These are phyloP conservation scores for Mycena amicta DNA, from an alignment of 768 basidiomycete genomes.

Conservation along the genomic window DNA sequence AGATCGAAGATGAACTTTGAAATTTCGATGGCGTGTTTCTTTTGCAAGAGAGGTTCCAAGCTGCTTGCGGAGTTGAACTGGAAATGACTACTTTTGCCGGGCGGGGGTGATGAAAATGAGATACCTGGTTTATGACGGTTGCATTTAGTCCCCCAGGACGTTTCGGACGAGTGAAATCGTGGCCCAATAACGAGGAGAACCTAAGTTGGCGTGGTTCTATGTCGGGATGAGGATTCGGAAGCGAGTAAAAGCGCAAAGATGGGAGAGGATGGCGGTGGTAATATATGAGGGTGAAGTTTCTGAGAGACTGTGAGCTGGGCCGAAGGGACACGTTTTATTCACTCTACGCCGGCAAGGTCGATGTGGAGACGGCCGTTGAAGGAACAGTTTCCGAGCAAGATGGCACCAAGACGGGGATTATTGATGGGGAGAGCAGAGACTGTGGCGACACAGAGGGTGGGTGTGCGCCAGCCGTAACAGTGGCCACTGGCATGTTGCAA, in stretches of 20 bases:
- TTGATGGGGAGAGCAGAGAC: constrained; percentile 34
- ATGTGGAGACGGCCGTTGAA: constrained; percentile 25
- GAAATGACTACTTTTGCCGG: background rate
- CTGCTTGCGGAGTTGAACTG: constrained; percentile 50
- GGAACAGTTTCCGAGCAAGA: constrained; percentile 36
- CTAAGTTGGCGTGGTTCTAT: constrained; percentile 22
- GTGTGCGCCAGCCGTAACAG: constrained; percentile 60
- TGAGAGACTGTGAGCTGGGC: constrained; percentile 7
- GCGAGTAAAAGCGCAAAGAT: constrained; percentile 66
- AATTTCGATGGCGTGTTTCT: constrained; percentile 20
- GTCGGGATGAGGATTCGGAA: constrained; percentile 42
- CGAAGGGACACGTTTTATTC: constrained; percentile 12
- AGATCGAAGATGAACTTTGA: constrained; percentile 16
- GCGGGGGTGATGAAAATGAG: background rate
- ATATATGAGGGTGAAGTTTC: constrained; percentile 40
- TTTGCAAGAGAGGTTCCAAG: constrained; percentile 30
- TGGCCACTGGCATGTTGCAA: constrained; percentile 43
- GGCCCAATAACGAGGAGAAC: constrained; percentile 33
- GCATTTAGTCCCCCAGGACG: constrained; percentile 34
- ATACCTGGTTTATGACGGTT: constrained; percentile 45
- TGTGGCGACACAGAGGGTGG: constrained; percentile 55
- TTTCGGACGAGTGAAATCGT: constrained; percentile 40
- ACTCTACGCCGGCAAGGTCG: constrained; percentile 9
- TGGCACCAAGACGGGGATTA: constrained; percentile 28
- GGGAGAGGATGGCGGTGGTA: constrained; percentile 56